Conservation (phyloP, 1,284 basidiomycete genomes). For the Trametes polyzona region DNA sequence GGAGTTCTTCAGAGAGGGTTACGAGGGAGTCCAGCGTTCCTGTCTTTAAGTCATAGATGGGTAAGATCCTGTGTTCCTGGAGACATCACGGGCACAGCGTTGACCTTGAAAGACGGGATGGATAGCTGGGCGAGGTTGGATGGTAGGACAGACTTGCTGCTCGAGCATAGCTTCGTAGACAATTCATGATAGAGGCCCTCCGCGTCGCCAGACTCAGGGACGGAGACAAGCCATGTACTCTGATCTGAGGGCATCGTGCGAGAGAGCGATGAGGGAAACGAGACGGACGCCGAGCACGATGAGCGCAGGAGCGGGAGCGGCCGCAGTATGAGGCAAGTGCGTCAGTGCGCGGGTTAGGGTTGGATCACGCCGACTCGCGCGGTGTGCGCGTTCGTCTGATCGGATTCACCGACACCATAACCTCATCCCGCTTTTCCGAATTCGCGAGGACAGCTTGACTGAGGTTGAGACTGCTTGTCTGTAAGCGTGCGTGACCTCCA, state of each 20-base stretch:
- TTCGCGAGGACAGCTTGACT: background rate
- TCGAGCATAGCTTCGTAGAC: constrained; percentile 47
- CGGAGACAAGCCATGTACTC: constrained; percentile 80
- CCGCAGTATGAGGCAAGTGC: constrained; percentile 15
- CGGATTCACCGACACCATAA: background rate
- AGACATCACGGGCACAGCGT: background rate
- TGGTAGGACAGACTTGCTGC: constrained; percentile 54
- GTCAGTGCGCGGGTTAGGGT: constrained; percentile 12
- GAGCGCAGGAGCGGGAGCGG: constrained; percentile 10
- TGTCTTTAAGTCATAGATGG: constrained; percentile 56
- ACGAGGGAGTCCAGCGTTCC: constrained; percentile 94
- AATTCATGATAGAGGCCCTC: constrained; percentile 68
- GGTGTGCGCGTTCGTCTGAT: too few species aligned
- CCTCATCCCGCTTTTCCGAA: background rate
- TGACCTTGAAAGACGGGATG: constrained; percentile 82
- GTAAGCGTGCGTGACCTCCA: background rate
- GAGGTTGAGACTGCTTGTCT: background rate
- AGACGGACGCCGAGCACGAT: constrained; percentile 16
- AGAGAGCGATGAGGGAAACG: background rate
- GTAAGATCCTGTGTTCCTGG: too few species aligned
- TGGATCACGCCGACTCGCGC: constrained; percentile 16
- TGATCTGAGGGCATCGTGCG: constrained; percentile 80
- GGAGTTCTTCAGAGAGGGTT: constrained; percentile 88
- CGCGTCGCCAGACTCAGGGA: constrained; percentile 76
- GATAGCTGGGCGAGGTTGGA: constrained; percentile 58